Percentiles rank a stretch among this genome's conserved stretches.
These are phyloP conservation scores for Penicillium macrosclerotiorum DNA, from an alignment of 495 filamentous ascomycete species.

Conservation along the genomic window DNA sequence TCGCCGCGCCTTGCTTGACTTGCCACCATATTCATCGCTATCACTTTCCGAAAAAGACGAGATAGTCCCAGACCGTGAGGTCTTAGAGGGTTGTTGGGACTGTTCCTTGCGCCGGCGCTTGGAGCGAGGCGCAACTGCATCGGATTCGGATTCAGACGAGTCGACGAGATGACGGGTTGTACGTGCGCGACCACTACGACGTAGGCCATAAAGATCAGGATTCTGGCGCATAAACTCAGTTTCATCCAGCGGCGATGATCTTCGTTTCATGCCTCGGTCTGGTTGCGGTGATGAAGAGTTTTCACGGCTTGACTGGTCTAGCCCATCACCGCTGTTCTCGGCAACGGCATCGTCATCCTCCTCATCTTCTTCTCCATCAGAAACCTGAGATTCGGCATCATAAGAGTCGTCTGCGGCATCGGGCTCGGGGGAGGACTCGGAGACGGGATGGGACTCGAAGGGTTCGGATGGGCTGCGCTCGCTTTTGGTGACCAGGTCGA, in stretches of 20 bases:
- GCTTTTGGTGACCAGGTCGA: conserved; percentile 40
- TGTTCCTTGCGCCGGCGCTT: conserved; percentile 41
- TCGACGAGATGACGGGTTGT: conserved; percentile 58
- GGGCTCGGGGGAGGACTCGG: conserved; percentile 54
- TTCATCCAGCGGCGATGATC: conserved; percentile 66
- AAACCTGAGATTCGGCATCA: conserved; percentile 35
- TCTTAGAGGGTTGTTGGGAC: conserved; percentile 44
- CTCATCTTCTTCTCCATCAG: conserved; percentile 69
- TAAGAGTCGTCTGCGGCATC: conserved; percentile 62
- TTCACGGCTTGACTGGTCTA: conserved; percentile 48
- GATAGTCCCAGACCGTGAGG: conserved; percentile 43
- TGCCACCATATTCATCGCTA: conserved; percentile 71
- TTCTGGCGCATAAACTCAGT: conserved; percentile 84
- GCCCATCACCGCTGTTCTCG: conserved; percentile 59
- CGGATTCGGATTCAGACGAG: conserved; percentile 65
- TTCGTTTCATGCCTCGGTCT: conserved; percentile 69
- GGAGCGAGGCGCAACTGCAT: conserved; percentile 39
- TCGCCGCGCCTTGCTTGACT: conserved; percentile 69
- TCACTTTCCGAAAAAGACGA: conserved; percentile 45
- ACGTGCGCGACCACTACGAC: conserved; percentile 74
- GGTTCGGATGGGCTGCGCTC: conserved; percentile 54
- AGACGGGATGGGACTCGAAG: conserved; percentile 39
- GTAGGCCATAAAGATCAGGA: conserved; percentile 92
- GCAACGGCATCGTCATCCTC: conserved; percentile 79
- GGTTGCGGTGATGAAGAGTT: conserved; percentile 67